These are phyloP conservation scores for Dioscorea alata DNA, from an alignment of 106 monocot genomes.

Conservation along the genomic window DNA sequence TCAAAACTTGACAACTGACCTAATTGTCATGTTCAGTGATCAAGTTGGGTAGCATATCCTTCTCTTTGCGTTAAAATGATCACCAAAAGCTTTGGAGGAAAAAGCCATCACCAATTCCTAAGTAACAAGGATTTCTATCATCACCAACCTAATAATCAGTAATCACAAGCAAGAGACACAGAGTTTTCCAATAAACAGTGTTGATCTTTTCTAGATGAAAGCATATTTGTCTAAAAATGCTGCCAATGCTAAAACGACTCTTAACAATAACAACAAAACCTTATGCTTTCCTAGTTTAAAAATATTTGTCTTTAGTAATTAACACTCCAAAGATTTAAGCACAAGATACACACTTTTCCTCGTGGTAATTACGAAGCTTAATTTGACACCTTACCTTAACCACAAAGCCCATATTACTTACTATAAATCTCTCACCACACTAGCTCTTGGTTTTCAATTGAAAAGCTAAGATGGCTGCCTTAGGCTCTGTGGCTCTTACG, in stretches of 20 bases:
- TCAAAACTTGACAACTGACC: neutral
- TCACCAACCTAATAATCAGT: neutral
- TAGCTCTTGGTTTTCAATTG: neutral
- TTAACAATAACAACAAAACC: neutral
- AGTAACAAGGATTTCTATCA: neutral
- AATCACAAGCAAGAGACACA: neutral
- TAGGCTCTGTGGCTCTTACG: neutral
- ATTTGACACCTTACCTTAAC: too few relatives aligned
- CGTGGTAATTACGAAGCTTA: neutral
- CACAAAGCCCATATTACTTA: neutral
- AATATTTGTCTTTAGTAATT: too few relatives aligned
- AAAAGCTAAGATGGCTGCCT: neutral
- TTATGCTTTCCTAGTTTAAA: too few relatives aligned
- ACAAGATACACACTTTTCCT: neutral
- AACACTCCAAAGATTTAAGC: neutral
- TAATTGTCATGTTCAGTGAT: neutral
- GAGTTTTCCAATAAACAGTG: neutral
- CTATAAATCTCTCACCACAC: neutral
- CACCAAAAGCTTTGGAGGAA: neutral
- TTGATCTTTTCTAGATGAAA: neutral
- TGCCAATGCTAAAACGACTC: neutral
- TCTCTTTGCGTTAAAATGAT: neutral
- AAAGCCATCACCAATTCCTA: neutral
- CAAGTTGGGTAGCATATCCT: constrained; percentile 1
- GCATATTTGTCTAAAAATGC: neutral